Base-by-base conservation (phyloP, 352 stramenopile species). In the Phytopythium ostracodes region DNA sequence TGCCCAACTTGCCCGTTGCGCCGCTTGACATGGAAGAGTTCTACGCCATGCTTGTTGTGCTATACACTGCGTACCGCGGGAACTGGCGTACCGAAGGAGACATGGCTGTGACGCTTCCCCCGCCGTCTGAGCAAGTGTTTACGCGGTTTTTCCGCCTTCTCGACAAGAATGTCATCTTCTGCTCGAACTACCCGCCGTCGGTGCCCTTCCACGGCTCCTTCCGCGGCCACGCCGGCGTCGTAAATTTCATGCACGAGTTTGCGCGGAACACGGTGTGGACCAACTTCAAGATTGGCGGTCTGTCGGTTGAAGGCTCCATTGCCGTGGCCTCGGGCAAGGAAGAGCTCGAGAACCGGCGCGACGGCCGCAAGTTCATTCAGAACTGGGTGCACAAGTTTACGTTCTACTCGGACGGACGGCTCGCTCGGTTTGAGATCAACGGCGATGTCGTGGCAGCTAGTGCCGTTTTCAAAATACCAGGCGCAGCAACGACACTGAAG, bases 361-460 rank as follows among this genome's bases (percentile, higher is more conserved):
- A 96, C 42, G 79, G 75, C 0, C 81, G 87, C 38, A 90, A 89
- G 54, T 96, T 96, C 47, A 83, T 94, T 44, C 87, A 96, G 62
- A 96, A 96, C 56, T 96, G 87, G 87, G 85, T 96, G 36, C 87
- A 96, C 73, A 96, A 96, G 68, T 96, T 96, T 53, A 93, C 86
- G 35, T 96, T 96, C 44, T 90, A 90, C 64, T 85, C 79, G 12
- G 84, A 96, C 40, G 87, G 87, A 4, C 74, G 83, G n/a, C 73
- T 96, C 15, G 85, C 86, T 4, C 84, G 86, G 8, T 94, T 96
- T 65, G 87, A 96, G 67, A 94, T 96, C 60, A 96, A 94, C 24
- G 87, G 87, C 17, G 87, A 96, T 40, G 87, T 96, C 10, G 87
- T 96, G 2, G 87, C 87, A 17, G 87, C 87, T 18, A 93, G 83